phyloP scores from a whole-genome alignment of 1,139 yeast species.

The Candida sp. region DNA sequence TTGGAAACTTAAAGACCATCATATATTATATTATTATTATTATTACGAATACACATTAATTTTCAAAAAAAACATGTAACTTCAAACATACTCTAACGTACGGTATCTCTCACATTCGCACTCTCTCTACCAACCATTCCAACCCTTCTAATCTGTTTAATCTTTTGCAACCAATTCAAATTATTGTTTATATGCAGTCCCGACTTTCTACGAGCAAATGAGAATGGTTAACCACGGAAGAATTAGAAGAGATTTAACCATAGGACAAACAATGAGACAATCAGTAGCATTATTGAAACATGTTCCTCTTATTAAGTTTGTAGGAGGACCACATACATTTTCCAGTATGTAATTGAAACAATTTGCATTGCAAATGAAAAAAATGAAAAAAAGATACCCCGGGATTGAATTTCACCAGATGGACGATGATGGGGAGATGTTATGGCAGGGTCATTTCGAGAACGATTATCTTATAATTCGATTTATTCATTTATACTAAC shows the following conservation, averaged over 20 bases:
- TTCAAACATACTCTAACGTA: too few relatives aligned
- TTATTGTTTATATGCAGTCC: background rate
- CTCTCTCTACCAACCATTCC: background rate
- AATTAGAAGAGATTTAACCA: background rate
- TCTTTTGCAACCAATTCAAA: constrained; percentile 1
- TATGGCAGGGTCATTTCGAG: too few relatives aligned
- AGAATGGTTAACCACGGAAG: background rate
- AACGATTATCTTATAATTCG: background rate
- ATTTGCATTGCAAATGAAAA: background rate
- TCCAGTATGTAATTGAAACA: constrained; percentile 29
- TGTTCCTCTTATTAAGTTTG: constrained; percentile 59
- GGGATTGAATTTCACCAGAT: too few relatives aligned
- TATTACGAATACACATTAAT: too few relatives aligned
- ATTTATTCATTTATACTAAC: constrained; percentile 17
- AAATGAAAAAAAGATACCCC: background rate
- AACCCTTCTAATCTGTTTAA: background rate
- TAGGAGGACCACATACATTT: constrained; percentile 58
- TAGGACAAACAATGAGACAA: constrained; percentile 21
- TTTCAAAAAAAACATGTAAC: too few relatives aligned
- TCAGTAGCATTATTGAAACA: constrained; percentile 33
- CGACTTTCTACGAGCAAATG: background rate
- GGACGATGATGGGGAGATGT: too few relatives aligned
- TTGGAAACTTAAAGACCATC: too few relatives aligned
- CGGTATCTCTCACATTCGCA: too few relatives aligned
- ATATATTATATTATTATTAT: too few relatives aligned